phyloP scores from a whole-genome alignment of 2,329 filamentous ascomycete genomes.

The Dothistroma septosporum region DNA sequence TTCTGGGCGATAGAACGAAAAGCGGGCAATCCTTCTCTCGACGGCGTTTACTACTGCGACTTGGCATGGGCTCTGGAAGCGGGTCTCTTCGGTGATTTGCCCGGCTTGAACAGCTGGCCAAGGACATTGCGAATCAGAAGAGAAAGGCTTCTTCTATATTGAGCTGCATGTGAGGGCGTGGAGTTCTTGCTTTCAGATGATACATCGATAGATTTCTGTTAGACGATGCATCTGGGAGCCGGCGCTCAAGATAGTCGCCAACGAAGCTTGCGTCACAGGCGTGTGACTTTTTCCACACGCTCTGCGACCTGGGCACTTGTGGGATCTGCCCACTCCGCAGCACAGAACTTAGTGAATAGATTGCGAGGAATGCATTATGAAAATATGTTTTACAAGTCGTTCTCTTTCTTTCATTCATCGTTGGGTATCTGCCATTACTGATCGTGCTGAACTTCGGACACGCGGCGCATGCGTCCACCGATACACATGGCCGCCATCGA shows the following conservation, averaged over 20 bases:
- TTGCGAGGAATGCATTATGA: not conserved
- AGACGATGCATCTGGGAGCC: conserved; percentile 10
- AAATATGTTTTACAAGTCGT: not conserved
- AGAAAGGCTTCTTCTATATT: conserved; percentile 1
- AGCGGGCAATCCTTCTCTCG: conserved; percentile 9
- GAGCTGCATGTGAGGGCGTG: conserved; percentile 10
- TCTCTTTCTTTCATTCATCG: not conserved
- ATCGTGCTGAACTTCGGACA: not conserved
- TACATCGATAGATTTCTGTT: conserved; percentile 10
- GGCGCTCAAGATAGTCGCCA: not conserved
- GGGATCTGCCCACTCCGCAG: conserved; percentile 3
- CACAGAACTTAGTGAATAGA: conserved; percentile 3
- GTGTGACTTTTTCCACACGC: not conserved
- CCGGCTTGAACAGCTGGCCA: not conserved
- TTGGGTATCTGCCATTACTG: not conserved
- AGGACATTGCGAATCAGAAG: not conserved
- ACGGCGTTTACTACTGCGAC: conserved; percentile 3
- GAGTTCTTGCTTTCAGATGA: conserved; percentile 11
- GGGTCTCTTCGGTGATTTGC: conserved; percentile 2
- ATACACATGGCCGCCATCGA: not conserved
- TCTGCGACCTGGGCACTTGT: conserved; percentile 3
- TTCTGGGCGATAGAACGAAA: not conserved
- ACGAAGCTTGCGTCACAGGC: conserved; percentile 2
- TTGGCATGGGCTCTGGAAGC: conserved; percentile 10
- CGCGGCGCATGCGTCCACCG: too few relatives aligned